Conservation (phyloP, 192 early-diverging fungal genomes). For the Neocallimastix lanati region DNA sequence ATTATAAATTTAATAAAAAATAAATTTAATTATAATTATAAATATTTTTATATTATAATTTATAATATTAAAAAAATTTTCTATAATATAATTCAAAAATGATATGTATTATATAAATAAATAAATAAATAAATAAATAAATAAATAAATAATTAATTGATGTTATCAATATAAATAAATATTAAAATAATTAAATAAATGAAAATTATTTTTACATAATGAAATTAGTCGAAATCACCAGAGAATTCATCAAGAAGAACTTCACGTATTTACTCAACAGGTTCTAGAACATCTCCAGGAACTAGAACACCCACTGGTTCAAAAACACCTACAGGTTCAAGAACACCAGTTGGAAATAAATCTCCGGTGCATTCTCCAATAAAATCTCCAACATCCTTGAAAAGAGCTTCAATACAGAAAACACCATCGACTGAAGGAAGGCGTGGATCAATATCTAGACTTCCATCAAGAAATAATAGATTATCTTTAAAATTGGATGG, state of each 20-base stretch:
- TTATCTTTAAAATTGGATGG: neutral
- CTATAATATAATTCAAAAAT: too few species aligned
- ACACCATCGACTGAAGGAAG: neutral
- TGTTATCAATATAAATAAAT: too few species aligned
- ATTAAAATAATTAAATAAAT: too few species aligned
- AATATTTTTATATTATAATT: too few species aligned
- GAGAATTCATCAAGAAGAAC: neutral
- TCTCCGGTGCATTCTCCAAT: neutral
- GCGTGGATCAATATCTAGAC: neutral
- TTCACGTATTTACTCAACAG: conserved; percentile 7
- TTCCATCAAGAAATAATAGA: neutral
- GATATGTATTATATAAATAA: too few species aligned
- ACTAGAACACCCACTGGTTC: conserved; percentile 46
- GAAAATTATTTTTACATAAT: neutral
- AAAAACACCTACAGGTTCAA: conserved; percentile 49
- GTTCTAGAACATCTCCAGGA: conserved; percentile 57
- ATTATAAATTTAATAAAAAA: neutral
- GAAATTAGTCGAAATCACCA: neutral
- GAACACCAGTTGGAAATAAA: conserved; percentile 10
- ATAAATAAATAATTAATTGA: too few species aligned
- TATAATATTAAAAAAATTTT: too few species aligned
- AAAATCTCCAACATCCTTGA: neutral
- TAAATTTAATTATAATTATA: too few species aligned
- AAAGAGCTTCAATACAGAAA: neutral
- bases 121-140: too few species aligned